Evolutionary conservation across 495 filamentous ascomycete species (phyloP), one percentile per base, ranked within the genome.

Genomic region (Bacidia gigantensis): DNA sequence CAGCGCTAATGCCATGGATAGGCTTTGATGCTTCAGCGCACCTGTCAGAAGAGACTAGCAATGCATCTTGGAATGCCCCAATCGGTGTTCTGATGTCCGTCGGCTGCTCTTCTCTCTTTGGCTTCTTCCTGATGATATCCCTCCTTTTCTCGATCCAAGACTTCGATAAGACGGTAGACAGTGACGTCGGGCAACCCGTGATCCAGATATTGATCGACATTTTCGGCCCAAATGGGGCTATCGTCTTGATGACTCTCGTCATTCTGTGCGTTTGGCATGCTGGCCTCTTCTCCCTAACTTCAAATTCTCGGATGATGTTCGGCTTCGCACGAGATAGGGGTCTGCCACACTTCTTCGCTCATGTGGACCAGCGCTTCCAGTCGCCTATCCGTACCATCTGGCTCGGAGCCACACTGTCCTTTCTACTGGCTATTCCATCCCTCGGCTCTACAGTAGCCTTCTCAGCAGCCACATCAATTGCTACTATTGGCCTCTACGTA

Each of bases 231-330:
- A 58, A 73, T 23, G 77, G 77, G 3, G 77, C 77, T 18, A 65
- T 80, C 14, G 76, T 65, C 11, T 52, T 79, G 26, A 77, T 80
- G 61, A 70, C 67, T 3, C 61, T 80, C n/a, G 69, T 80, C 55
- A 77, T 80, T 58, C 58, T 79, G 5, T 80, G 77, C 26, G 69
- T 80, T 3, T 80, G 77, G 77, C 77, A 80, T 53, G 76, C 72
- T 51, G 77, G 77, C 0, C 65, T 80, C 1, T 80, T 80, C 56
- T 71, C 67, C 50, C 64, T 80, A 67, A 80, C 77, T 0, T 73
- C 68, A 46, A 80, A 80, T 55, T 75, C 71, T 38, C 67, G 77
- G n/a, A 80, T 80, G 77, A 80, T 80, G 77, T 80, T 79, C 55
- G 76, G 74, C 10, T 80, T 80, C 56, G 64, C 71, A 0, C 66